Evolutionary conservation across 2,329 filamentous ascomycete genomes (phyloP), one percentile per base, ranked within the genome.

Genomic region (Rhexocercosporidium sp.): DNA sequence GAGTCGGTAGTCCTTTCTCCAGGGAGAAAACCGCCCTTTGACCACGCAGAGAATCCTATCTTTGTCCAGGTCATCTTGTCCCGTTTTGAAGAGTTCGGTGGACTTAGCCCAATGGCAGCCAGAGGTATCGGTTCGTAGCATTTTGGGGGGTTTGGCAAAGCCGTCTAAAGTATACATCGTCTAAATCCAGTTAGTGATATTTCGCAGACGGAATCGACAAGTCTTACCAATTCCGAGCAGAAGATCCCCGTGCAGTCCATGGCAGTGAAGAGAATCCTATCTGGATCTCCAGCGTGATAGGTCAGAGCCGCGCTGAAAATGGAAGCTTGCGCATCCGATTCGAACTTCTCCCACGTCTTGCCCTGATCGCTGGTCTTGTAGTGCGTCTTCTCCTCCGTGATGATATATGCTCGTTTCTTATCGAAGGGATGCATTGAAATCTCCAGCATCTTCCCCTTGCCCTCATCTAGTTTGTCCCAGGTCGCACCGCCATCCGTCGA

Each of bases 81-180:
- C 90, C 12, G 89, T 90, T 39, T 87, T 87, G 77, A 99, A 97
- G 49, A 89, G 80, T 5, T 87, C 84, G 14, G 92, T 89, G 16
- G 88, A 88, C 76, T 93, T 93, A 61, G 96, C 95, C 93, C 95
- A 99, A 78, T 90, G 88, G 78, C 96, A 99, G 69, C 91, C 90
- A 59, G 88, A 84, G 1, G 92, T 92, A 72, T 89, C 86, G 49
- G 86, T 83, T 62, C 91, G 86, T 67, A 97, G 84, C 6, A 84
- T 79, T 71, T 91, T 85, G 61, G 88, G 86, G 51, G 85, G 80
- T 5, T 85, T 86, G 71, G 90, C 84, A 82, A 99, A 99, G 71
- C 93, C 93, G 79, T 98, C 91, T 16, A 85, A 89, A 2, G 96
- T 98, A 78, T 97, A 97, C 76, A 84, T 82, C 63, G 86, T 71